phyloP scores from a whole-genome alignment of 2,329 filamentous ascomycete species.

The Diaporthe sp. region DNA sequence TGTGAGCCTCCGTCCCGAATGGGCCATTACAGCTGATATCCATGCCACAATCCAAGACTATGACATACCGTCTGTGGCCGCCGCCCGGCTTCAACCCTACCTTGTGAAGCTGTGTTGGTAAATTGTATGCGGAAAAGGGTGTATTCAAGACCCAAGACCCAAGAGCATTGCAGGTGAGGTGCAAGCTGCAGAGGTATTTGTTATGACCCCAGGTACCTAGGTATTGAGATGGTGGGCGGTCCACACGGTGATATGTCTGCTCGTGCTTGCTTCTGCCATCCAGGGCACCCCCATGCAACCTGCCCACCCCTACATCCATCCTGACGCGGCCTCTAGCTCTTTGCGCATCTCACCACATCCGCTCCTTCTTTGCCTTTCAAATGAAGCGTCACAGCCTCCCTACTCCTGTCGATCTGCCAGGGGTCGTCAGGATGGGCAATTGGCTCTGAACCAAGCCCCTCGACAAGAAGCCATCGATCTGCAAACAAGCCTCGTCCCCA shows the following conservation, averaged over 20 bases:
- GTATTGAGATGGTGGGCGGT: neutral
- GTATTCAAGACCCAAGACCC: neutral
- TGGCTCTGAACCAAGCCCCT: slow-evolving; percentile 25
- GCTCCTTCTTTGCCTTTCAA: neutral
- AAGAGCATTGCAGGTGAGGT: too few species aligned
- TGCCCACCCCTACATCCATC: neutral
- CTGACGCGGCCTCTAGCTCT: slow-evolving; percentile 2
- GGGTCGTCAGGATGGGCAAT: slow-evolving; percentile 28
- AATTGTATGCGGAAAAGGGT: neutral
- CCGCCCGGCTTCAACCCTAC: neutral
- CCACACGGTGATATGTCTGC: too few species aligned
- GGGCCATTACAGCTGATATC: slow-evolving; percentile 70
- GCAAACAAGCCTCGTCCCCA: too few species aligned
- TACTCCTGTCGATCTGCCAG: slow-evolving; percentile 22
- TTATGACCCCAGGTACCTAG: too few species aligned
- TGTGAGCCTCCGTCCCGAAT: slow-evolving; percentile 66
- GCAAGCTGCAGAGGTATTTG: too few species aligned
- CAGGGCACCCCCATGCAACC: neutral
- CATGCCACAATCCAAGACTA: slow-evolving; percentile 13
- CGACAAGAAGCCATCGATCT: slow-evolving; percentile 24
- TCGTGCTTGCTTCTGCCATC: too few species aligned
- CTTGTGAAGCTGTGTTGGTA: neutral
- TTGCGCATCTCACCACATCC: neutral
- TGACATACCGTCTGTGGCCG: neutral
- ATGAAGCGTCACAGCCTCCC: slow-evolving; percentile 7